Evolutionary conservation across 192 early-diverging fungal species (phyloP).

Genomic region (Obelidium mucronatum): DNA sequence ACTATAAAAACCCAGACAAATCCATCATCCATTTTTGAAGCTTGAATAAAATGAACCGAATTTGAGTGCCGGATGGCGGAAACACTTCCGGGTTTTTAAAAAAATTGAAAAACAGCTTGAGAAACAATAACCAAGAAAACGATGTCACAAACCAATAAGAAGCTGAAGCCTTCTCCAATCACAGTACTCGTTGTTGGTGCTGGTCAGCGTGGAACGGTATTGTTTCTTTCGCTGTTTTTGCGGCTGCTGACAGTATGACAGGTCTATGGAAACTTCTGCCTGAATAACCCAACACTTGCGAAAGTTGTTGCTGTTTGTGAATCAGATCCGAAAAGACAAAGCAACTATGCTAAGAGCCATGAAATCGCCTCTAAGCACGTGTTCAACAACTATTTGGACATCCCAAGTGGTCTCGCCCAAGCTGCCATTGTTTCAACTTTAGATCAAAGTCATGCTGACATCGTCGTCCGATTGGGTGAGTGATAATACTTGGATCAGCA

Average conservation of each 20-base stretch:
- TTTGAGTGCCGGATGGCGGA: too few relatives aligned
- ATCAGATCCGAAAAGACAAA: constrained; percentile 41
- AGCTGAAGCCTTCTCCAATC: constrained; percentile 10
- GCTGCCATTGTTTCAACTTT: constrained; percentile 47
- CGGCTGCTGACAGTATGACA: too few relatives aligned
- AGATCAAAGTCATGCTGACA: constrained; percentile 59
- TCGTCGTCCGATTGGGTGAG: constrained; percentile 54
- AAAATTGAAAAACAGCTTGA: not conserved
- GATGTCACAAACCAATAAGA: not conserved
- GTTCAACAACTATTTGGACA: constrained; percentile 53
- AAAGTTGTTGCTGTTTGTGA: constrained; percentile 63
- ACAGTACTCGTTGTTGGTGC: constrained; percentile 58
- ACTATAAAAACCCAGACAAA: too few relatives aligned
- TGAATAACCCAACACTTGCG: constrained; percentile 45
- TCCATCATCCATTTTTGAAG: too few relatives aligned
- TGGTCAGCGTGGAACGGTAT: constrained; percentile 54
- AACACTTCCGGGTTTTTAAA: too few relatives aligned
- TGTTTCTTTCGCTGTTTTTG: not conserved
- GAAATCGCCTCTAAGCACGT: constrained; percentile 36
- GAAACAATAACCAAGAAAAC: not conserved
- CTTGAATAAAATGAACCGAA: too few relatives aligned
- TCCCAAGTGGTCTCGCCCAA: constrained; percentile 22
- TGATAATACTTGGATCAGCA: not conserved
- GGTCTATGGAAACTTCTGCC: constrained; percentile 52
- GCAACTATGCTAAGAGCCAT: constrained; percentile 39